Conservation (phyloP, 176 grass and related monocot genomes). For the Rhynchospora pubera region DNA sequence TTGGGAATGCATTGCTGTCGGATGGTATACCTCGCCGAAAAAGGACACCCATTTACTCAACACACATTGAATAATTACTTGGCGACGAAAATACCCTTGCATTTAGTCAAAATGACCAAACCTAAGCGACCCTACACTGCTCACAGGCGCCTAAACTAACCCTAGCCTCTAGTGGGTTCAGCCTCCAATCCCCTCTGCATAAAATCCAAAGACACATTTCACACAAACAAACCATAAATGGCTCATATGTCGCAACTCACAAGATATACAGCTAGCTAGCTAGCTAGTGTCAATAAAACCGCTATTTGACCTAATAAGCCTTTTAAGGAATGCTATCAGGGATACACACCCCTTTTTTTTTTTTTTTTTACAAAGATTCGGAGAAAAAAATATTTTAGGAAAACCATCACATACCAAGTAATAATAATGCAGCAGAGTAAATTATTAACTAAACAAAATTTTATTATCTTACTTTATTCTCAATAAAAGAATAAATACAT, state of each 20-base stretch:
- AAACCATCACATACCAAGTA: background rate
- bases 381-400: background rate
- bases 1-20: slow-evolving; percentile 11
- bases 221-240: background rate
- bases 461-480: too few relatives aligned
- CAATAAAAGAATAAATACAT: too few relatives aligned
- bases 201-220: slow-evolving; percentile 1
- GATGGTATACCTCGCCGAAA: slow-evolving; percentile 17
- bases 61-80: background rate
- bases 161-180: background rate
- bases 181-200: background rate
- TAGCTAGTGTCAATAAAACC: background rate
- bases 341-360: too few relatives aligned
- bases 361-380: background rate
- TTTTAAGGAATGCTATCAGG: background rate
- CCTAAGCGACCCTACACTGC: background rate
- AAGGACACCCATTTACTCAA: slow-evolving; percentile 4
- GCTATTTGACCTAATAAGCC: background rate
- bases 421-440: too few relatives aligned
- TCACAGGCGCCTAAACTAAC: background rate
- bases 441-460: too few relatives aligned
- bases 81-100: slow-evolving; percentile 9
- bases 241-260: too few relatives aligned
- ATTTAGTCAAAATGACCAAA: slow-evolving; percentile 25
- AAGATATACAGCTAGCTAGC: too few relatives aligned